Evolutionary conservation across 2,329 filamentous ascomycete genomes (phyloP), one percentile per base, ranked within the genome.

Genomic region (Kalmusia sp.): DNA sequence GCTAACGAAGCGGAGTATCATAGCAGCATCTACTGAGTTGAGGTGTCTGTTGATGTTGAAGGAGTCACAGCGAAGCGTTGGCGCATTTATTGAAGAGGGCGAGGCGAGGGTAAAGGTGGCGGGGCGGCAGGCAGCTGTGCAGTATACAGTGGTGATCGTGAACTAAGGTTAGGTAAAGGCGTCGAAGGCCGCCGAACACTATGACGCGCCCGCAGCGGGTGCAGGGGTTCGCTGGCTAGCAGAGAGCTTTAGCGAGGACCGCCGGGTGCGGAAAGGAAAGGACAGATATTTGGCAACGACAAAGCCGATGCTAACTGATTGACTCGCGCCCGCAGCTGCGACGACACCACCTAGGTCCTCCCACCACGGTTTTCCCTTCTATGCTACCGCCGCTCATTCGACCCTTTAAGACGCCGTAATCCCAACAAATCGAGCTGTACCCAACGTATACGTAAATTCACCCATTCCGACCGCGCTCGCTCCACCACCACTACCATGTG

Each of bases 1-100:
- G 72, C 92, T 92, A 68, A 93, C 88, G 64, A 96, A 90, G 75
- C 93, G 87, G 51, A 97, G 81, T 69, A 96, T 83, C 87, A 96
- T 96, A 55, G 43, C 53, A 51, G 31, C 34, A 51, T 56, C 33
- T 49, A 24, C 27, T 37, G 49, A 35, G 39, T 30, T 30, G 24
- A 22, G 33, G 31, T 30, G 27, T 21, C 21, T 25, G 4, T 19
- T 11, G 22, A 24, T 14, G 52, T 52, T 30, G 40, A 25, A 33
- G 45, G 17, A 21, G 28, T 6, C n/a, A 25, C 40, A 12, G 19
- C n/a, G 14, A 30, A 17, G 4, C 12, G 12, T 12, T 17, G 27
- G 17, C 27, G 27, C 9, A 46, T 21, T 24, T 15, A 30, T 17
- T 12, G 28, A 34, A 27, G 45, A 33, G 28, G 46, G 51, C 28